phyloP scores from a whole-genome alignment of 179 eudicot species.

The Patellifolia procumbens region DNA sequence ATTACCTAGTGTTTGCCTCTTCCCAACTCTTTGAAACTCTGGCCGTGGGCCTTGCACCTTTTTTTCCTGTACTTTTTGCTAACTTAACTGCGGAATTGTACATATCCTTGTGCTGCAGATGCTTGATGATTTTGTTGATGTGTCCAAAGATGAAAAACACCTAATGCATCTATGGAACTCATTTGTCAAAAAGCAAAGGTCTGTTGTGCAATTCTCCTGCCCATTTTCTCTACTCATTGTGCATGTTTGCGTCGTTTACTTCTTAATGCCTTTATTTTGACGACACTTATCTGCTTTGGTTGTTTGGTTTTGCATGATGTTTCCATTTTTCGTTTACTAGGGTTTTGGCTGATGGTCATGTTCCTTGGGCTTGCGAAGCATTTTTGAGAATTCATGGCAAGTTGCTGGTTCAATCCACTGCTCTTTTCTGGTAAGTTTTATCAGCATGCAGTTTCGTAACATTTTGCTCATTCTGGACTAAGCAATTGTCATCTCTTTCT shows the following conservation, averaged over 20 bases:
- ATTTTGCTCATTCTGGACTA: background rate
- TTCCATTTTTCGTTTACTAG: conserved; percentile 37
- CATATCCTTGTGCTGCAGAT: conserved; percentile 51
- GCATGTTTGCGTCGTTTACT: no score
- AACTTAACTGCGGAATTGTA: background rate
- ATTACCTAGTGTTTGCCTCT: background rate
- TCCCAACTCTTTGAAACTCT: background rate
- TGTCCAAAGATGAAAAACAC: conserved; percentile 82
- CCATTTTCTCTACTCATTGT: background rate
- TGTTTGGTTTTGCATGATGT: background rate
- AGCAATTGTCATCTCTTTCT: background rate
- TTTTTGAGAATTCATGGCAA: conserved; percentile 67
- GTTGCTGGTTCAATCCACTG: conserved; percentile 48
- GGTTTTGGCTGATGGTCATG: conserved; percentile 97
- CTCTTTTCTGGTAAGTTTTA: conserved; percentile 62
- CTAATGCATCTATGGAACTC: conserved; percentile 99
- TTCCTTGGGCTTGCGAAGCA: conserved; percentile 98
- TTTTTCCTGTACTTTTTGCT: background rate
- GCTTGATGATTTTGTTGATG: conserved; percentile 99
- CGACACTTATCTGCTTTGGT: conserved; percentile 3
- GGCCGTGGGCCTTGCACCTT: background rate
- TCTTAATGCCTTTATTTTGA: background rate
- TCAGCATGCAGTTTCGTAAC: background rate
- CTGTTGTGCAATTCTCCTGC: background rate
- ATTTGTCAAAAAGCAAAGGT: conserved; percentile 91